Conservation (phyloP, 2,329 filamentous ascomycete genomes). For the Ciborinia camelliae region DNA sequence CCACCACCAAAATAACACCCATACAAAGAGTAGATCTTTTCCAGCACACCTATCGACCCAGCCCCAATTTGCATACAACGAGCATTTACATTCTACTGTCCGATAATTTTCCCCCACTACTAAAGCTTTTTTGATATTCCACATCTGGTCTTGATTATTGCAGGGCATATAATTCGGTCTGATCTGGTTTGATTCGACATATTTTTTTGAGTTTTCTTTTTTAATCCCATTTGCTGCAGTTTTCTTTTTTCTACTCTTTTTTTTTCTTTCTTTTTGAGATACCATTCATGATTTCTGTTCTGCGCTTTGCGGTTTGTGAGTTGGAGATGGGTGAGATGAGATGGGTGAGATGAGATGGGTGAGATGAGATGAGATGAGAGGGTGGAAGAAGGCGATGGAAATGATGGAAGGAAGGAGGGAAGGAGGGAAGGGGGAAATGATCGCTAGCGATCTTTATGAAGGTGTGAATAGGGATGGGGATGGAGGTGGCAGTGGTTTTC, state of each 20-base stretch:
- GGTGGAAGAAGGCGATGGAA: no score
- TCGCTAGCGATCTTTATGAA: background rate
- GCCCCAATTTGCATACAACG: background rate
- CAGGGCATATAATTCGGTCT: slow-evolving; percentile 12
- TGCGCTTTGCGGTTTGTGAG: background rate
- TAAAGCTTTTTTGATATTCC: background rate
- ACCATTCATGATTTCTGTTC: slow-evolving; percentile 17
- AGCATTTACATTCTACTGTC: background rate
- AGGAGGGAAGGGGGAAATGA: background rate
- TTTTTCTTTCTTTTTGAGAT: slow-evolving; percentile 16
- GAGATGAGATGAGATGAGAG: no score
- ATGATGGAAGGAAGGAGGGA: no score
- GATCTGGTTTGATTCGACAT: background rate
- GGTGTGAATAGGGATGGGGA: background rate
- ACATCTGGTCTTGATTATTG: slow-evolving; percentile 7
- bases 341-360: no score
- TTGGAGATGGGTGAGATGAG: background rate
- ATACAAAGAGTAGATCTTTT: no score
- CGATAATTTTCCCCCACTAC: slow-evolving; percentile 5
- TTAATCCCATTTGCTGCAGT: no score
- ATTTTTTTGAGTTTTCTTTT: background rate
- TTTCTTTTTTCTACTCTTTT: background rate
- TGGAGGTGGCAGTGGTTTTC: background rate
- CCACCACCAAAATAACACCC: background rate
- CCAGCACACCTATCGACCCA: background rate